Evolutionary conservation across 2,329 filamentous ascomycete species (phyloP), one percentile per base, ranked within the genome.

Genomic region (Colletotrichum camelliae): DNA sequence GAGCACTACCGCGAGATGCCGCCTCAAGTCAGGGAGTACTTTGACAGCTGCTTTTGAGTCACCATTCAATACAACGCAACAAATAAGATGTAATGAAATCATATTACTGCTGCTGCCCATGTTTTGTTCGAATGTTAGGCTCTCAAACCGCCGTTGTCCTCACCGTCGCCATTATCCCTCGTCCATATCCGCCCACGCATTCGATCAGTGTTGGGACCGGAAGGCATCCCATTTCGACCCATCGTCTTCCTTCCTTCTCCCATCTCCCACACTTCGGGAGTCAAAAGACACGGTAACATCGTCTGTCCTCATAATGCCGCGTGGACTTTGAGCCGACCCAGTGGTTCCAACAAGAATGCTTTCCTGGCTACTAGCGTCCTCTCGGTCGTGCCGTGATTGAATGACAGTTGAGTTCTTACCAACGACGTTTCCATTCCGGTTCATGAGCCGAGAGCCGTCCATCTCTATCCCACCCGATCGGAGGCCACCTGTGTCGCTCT

Each of bases 1-100:
- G 78, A 76, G 10, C 33, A 77, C 2, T 82, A 82, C 35, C 76
- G 77, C 10, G 78, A 80, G 4, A 3, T 82, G 4, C 79, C 79
- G 12, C 71, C 77, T 3, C 73, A 77, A 55, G 74, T 80, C n/a
- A n/a, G 8, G 2, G 76, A 72, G 35, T 65, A 75, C 5, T 73
- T 68, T 18, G 21, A 15, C 1, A 61, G 35, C 1, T 31, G 39
- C 8, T 72, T 67, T 13, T 39, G 16, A 64, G 24, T 16, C 55
- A 16, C 7, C 13, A 31, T 13, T 13, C 21, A 52, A 52, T n/a
- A 21, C n/a, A 52, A 13, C 6, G 13, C 43, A 21, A n/a, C 21
- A 52, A 13, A 10, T 21, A 13, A 6, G n/a, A 52, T 52, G 43
- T 0, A 58, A 18, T 15, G 2, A 27, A 58, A 1, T 18, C 13